A percentile compares a stretch with the other conserved stretches of the same genome.
Conservation (phyloP, 345 rosid species). For the Schrenkiella parvula region DNA sequence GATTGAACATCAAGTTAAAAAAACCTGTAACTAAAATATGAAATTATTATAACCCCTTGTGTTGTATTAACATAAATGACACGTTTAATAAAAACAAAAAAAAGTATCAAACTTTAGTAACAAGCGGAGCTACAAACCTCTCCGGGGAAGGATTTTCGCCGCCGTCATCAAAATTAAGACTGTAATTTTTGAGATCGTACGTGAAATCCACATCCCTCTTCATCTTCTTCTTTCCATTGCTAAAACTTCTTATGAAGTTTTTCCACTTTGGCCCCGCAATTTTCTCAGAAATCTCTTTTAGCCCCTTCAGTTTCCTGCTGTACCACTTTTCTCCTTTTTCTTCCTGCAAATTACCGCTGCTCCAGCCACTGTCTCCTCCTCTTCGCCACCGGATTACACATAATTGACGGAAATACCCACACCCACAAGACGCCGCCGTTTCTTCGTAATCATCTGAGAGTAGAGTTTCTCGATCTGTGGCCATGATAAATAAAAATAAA, state of each 20-base stretch:
- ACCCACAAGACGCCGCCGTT: conserved; percentile 14
- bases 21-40: background rate
- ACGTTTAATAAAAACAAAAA: background rate
- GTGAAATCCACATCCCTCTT: conserved; percentile 39
- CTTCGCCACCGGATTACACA: conserved; percentile 18
- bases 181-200: conserved; percentile 62
- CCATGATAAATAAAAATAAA: conserved; percentile 14
- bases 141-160: conserved; percentile 34
- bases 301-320: conserved; percentile 33
- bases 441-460: conserved; percentile 32
- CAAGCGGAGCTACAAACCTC: conserved; percentile 39
- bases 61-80: conserved; percentile 6
- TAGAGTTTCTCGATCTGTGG: conserved; percentile 22
- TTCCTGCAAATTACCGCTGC: conserved; percentile 14
- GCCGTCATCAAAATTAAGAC: conserved; percentile 73
- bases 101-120: background rate
- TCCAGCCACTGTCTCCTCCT: conserved; percentile 1
- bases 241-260: conserved; percentile 48
- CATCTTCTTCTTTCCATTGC: conserved; percentile 28
- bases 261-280: conserved; percentile 66
- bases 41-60: background rate
- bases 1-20: background rate
- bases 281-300: conserved; percentile 45
- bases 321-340: conserved; percentile 38
- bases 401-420: conserved; percentile 40